Base-by-base conservation (phyloP, 2,329 filamentous ascomycete species). In the Sarocladium oryzae region DNA sequence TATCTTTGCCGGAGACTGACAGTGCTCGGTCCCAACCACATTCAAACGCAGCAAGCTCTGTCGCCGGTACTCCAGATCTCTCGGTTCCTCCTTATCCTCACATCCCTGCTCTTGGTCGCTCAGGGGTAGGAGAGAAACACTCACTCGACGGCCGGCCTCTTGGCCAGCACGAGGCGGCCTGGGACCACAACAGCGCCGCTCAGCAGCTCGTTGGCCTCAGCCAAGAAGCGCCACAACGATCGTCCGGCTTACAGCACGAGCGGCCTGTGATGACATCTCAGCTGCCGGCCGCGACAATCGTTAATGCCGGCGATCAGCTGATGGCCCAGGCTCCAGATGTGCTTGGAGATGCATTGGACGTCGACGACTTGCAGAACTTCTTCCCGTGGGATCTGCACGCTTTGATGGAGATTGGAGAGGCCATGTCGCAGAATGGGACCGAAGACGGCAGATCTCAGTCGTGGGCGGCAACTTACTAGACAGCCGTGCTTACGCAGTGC, bases 381-480 rank as follows among this genome's bases (percentile, higher is more conserved):
- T 49, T 69, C 49, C 66, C 66, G 4, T 69, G 68, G 68, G 68
- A 70, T 50, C 66, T 70, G 64, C 67, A 69, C 46, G 67, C 67
- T 18, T 67, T 70, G 32, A 68, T 69, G 63, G 68, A 70, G 53
- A 66, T 70, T 61, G 66, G 65, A 28, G 67, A 67, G 8, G 60
- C 64, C 1, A 59, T 67, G 7, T 58, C 64, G 33, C 67, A 65
- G 49, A 64, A 67, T 2, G 67, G 62, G 6, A 62, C 62, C 49
- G 67, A 69, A 32, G 67, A 65, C 43, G 26, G 15, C 16, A 20
- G 21, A 20, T 30, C 43, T 4, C 43, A 48, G 28, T 16, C 43
- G 3, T 48, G 43, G 43, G 43, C 43, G 11, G 43, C 40, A 3
- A 43, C 6, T 16, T 28, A 26, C 23, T 43, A 43, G 23, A n/a